Evolutionary conservation across 202 grass and related monocot species (phyloP).

Genomic region (Dendrocalamus latiflorus): DNA sequence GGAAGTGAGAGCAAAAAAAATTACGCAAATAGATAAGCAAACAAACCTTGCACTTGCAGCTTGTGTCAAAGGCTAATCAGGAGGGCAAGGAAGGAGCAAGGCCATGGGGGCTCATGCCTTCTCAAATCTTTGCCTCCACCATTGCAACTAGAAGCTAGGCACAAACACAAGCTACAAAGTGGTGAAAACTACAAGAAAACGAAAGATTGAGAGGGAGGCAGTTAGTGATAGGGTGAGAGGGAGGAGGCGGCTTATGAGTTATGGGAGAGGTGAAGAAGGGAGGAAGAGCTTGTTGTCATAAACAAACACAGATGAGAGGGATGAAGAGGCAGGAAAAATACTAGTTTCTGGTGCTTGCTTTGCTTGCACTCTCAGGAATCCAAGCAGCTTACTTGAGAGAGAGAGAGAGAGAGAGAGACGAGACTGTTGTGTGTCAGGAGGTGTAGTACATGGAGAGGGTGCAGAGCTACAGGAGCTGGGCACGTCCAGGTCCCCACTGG

Average conservation of each 20-base stretch:
- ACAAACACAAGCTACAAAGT: not conserved
- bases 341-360: constrained; percentile 69
- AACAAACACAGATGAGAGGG: not conserved
- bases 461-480: constrained; percentile 31
- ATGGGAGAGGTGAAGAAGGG: constrained; percentile 3
- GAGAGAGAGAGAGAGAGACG: constrained; percentile 18
- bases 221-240: not conserved
- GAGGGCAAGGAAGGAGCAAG: constrained; percentile 23
- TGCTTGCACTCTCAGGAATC: constrained; percentile 97
- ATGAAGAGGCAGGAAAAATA: constrained; percentile 16
- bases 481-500: not conserved
- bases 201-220: not conserved
- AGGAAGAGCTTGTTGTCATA: not conserved
- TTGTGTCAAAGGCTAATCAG: not conserved
- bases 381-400: constrained; percentile 55
- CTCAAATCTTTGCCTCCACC: constrained; percentile 28
- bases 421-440: constrained; percentile 63
- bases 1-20: constrained; percentile 6
- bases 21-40: not conserved
- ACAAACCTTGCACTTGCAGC: constrained; percentile 27
- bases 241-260: not conserved
- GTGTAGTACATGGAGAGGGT: constrained; percentile 30
- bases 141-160: constrained; percentile 22
- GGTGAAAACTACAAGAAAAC: not conserved
- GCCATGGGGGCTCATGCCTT: constrained; percentile 6